Evolutionary conservation across 805 yeast species (phyloP).

Genomic region (Candida maltosa): DNA sequence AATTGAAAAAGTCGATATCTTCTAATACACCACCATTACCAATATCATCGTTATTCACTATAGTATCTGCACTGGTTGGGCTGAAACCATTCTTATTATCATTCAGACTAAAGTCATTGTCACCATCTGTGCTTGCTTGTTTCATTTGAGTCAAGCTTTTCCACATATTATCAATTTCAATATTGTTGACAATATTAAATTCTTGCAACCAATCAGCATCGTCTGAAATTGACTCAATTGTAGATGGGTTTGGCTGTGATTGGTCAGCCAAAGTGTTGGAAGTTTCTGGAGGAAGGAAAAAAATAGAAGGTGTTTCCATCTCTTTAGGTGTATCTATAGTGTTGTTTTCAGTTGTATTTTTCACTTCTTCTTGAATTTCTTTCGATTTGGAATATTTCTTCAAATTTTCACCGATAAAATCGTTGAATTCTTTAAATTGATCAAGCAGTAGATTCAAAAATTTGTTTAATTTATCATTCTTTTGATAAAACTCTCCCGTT

Average conservation of each 20-base stretch:
- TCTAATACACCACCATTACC: too few species aligned
- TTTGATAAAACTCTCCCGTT: conserved; percentile 22
- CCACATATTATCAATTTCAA: conserved; percentile 22
- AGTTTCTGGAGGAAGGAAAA: too few species aligned
- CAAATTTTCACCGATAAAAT: conserved; percentile 15
- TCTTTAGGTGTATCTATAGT: neutral
- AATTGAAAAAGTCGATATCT: too few species aligned
- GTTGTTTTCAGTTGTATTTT: conserved; percentile 1
- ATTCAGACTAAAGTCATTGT: too few species aligned
- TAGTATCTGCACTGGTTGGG: neutral
- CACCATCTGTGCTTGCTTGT: neutral
- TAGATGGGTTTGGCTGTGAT: conserved; percentile 1
- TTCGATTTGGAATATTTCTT: conserved; percentile 9
- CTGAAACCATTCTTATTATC: too few species aligned
- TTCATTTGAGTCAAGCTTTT: neutral
- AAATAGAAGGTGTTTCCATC: neutral
- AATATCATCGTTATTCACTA: too few species aligned
- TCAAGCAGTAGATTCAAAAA: conserved; percentile 13
- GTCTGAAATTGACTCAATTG: too few species aligned
- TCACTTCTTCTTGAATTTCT: conserved; percentile 1
- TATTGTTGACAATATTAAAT: conserved; percentile 18
- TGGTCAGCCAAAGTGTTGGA: conserved; percentile 11
- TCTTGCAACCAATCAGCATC: conserved; percentile 8
- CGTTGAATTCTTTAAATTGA: conserved; percentile 26
- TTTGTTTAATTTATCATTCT: conserved; percentile 6